Base-by-base conservation (phyloP, 192 early-diverging fungal species). In the Umbelopsis isabellina region DNA sequence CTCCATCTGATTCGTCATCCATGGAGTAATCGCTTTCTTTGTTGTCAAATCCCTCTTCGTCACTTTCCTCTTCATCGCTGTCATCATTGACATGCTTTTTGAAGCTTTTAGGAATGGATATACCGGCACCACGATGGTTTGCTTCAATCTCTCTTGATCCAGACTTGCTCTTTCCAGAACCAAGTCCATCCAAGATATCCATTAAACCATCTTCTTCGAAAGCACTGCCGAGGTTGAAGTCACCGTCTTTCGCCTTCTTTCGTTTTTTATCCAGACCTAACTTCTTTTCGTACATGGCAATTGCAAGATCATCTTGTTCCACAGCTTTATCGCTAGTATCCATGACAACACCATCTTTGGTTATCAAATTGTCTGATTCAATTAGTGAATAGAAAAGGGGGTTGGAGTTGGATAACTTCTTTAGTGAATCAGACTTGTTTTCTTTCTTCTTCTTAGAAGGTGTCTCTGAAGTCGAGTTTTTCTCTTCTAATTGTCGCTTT, bases 231-330 rank as follows among this genome's bases (percentile, higher is more conserved):
- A 83, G 64, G 15, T 74, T 79, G 55, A 61, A 30, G 12, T 12
- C 10, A 15, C 55, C 55, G 18, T 61, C 55, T 25, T 61, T 61
- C 2, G 55, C 25, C 20, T 77, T 78, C 27, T 65, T 72, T 27
- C 78, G 74, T 68, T 82, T 81, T 9, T 80, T 80, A 35, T 82
- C 76, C 47, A 86, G 16, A 22, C 80, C 80, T 25, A 86, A 68
- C 44, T 84, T 86, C 61, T 80, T 81, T 35, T 86, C 84, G 70
- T 81, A 86, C 49, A 82, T 78, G 18, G 78, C 80, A 77, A 86
- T 83, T 46, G 72, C 79, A 41, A 79, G 82, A 64, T 86, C 82
- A 21, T 86, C 84, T 11, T 86, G 80, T 20, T 78, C 71, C 46
- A 82, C 70, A 18, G 71, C 75, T 25, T 68, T 72, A 18, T 68